Percentiles rank a stretch among this genome's conserved stretches.
These are phyloP conservation scores for Lophiostoma macrostomum DNA, from an alignment of 495 filamentous ascomycete species.

Conservation along the genomic window DNA sequence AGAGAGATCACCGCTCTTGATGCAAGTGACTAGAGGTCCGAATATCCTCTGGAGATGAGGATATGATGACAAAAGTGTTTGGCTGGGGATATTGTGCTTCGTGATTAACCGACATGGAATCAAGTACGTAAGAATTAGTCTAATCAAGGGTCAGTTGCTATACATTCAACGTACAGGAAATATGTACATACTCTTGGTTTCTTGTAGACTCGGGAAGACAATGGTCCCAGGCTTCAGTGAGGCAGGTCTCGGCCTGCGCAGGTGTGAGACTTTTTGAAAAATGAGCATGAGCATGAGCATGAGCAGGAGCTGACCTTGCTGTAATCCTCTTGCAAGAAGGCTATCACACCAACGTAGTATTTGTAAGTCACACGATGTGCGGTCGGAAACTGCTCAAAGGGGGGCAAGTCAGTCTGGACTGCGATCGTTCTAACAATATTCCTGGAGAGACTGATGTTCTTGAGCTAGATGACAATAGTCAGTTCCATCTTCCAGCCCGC, in stretches of 20 bases:
- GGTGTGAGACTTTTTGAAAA: background rate
- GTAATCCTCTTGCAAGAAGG: conserved; percentile 92
- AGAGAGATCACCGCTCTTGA: conserved; percentile 75
- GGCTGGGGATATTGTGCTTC: conserved; percentile 74
- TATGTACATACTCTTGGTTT: conserved; percentile 72
- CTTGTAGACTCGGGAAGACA: conserved; percentile 67
- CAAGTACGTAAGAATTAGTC: conserved; percentile 90
- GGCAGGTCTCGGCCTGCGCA: conserved; percentile 69
- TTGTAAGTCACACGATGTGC: conserved; percentile 94
- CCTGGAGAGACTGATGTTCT: conserved; percentile 81
- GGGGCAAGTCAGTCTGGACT: conserved; percentile 74
- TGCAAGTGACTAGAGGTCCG: conserved; percentile 68
- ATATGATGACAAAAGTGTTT: conserved; percentile 65
- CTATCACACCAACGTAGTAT: conserved; percentile 87
- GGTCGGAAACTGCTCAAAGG: conserved; percentile 69
- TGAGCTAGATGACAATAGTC: too few species aligned
- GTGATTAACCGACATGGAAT: conserved; percentile 89
- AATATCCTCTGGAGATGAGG: conserved; percentile 78
- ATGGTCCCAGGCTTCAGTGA: conserved; percentile 71
- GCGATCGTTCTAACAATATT: conserved; percentile 79
- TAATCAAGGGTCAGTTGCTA: conserved; percentile 35
- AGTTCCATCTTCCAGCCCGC: too few species aligned
- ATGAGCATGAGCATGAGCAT: background rate
- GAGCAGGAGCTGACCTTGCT: conserved; percentile 49
- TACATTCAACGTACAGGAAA: too few species aligned